Evolutionary conservation across 1,139 yeast genomes (phyloP), one percentile per base, ranked within the genome.

Genomic region (Geotrichum europaeum): DNA sequence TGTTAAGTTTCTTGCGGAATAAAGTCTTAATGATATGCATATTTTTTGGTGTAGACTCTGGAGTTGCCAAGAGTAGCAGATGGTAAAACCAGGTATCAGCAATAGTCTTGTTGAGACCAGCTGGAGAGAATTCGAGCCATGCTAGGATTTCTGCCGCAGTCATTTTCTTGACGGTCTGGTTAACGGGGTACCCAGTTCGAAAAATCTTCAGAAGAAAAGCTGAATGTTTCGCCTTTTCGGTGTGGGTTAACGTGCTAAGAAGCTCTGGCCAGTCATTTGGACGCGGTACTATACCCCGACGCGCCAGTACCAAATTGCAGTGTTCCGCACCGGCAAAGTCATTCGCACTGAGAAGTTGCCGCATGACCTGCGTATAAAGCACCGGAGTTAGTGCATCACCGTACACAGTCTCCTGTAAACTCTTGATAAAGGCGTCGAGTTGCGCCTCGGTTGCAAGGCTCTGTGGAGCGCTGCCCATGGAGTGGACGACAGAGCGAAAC

Each of bases 21-120:
- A 56, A 13, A 3, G 24, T 54, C 18, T 15, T 43, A 30, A 51
- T n/a, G 6, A 28, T n/a, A 28, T 22, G 47, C 5, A 10, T 6
- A 9, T 9, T 51, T 15, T 49, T 43, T 30, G 25, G 7, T n/a
- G 49, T 56, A 4, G 58, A 25, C 18, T 40, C n/a, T 5, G 45
- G 55, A 5, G 36, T 9, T 6, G 50, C 53, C 22, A 50, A 45
- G 10, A 56, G 49, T 3, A 24, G 24, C 18, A 56, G 3, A n/a
- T 28, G 2, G 20, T 56, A 56, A 18, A 51, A 43, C 55, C 55
- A 56, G 18, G 47, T 40, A n/a, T 40, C 47, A 40, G 20, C 22
- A 40, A 40, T 22, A 15, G 18, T 12, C 47, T 40, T 40, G 9
- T 40, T 7, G 47, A 40, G 47, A 40, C 22, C 22, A 40, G 22